Evolutionary conservation across 1,139 yeast species (phyloP).

Genomic region (Kodamaea ohmeri): DNA sequence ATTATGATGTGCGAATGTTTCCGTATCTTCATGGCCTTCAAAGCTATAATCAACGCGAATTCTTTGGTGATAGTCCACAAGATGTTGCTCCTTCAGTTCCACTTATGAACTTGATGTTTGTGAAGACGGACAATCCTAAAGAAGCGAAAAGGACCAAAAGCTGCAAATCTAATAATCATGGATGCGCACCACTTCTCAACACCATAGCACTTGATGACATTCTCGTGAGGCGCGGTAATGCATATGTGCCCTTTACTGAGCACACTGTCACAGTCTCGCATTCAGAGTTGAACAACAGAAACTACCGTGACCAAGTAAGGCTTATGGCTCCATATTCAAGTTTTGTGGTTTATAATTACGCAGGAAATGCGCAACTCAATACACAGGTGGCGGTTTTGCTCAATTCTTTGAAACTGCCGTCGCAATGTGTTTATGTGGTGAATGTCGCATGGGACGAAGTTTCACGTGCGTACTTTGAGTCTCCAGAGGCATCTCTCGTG

Average conservation of each 20-base stretch:
- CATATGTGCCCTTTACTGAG: conserved; percentile 8
- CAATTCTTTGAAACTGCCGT: conserved; percentile 13
- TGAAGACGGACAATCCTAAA: conserved; percentile 10
- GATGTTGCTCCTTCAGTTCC: conserved; percentile 10
- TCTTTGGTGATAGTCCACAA: conserved; percentile 17
- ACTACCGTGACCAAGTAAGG: conserved; percentile 30
- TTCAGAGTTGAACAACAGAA: conserved; percentile 30
- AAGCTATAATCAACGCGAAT: conserved; percentile 28
- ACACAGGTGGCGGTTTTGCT: conserved; percentile 14
- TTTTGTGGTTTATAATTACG: conserved; percentile 33
- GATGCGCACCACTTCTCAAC: conserved; percentile 18
- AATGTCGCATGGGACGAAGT: conserved; percentile 12
- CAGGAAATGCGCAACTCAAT: conserved; percentile 16
- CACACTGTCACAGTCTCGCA: conserved; percentile 1
- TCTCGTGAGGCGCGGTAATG: conserved; percentile 12
- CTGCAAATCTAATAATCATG: conserved; percentile 6
- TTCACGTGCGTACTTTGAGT: background rate
- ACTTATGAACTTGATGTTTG: conserved; percentile 22
- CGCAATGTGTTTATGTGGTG: conserved; percentile 14
- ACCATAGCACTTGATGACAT: conserved; percentile 24
- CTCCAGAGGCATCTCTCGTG: background rate
- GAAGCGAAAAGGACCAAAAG: conserved; percentile 1
- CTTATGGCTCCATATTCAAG: conserved; percentile 35
- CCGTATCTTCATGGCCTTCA: conserved; percentile 40
- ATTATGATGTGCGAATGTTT: conserved; percentile 21